Evolutionary conservation across 768 basidiomycete species (phyloP).

Genomic region (Phylloporus sp.): DNA sequence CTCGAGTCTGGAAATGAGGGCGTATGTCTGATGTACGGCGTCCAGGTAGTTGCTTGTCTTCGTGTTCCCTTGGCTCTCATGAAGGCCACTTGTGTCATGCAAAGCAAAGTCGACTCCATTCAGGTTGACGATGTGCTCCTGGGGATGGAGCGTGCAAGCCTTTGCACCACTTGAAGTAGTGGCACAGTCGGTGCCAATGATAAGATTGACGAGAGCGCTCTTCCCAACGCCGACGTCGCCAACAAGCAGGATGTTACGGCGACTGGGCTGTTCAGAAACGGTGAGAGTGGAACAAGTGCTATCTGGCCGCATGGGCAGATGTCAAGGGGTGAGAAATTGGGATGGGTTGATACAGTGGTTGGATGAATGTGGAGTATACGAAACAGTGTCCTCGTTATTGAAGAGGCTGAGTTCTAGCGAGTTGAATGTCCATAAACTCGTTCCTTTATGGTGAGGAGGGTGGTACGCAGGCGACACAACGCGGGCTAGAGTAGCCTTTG

Average conservation of each 20-base stretch:
- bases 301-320: constrained; percentile 8
- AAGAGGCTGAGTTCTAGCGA: background rate
- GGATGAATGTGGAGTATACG: background rate
- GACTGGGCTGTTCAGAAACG: constrained; percentile 4
- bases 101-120: constrained; percentile 16
- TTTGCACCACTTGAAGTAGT: constrained; percentile 26
- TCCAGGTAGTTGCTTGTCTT: constrained; percentile 20
- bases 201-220: constrained; percentile 41
- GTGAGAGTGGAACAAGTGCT: constrained; percentile 14
- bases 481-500: no score
- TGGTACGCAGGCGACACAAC: background rate
- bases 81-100: constrained; percentile 27
- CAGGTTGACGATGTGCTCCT: constrained; percentile 17
- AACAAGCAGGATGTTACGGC: constrained; percentile 26
- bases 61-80: constrained; percentile 26
- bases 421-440: background rate
- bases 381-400: constrained; percentile 1
- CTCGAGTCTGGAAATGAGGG: constrained; percentile 33
- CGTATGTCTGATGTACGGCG: constrained; percentile 26
- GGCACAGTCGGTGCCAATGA: constrained; percentile 26
- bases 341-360: background rate
- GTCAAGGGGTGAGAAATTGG: background rate
- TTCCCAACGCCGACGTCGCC: constrained; percentile 34
- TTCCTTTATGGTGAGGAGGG: constrained; percentile 18
- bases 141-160: constrained; percentile 36